Evolutionary conservation across 805 yeast genomes (phyloP), one percentile per base, ranked within the genome.

Genomic region (Saccharomycopsis sp.): DNA sequence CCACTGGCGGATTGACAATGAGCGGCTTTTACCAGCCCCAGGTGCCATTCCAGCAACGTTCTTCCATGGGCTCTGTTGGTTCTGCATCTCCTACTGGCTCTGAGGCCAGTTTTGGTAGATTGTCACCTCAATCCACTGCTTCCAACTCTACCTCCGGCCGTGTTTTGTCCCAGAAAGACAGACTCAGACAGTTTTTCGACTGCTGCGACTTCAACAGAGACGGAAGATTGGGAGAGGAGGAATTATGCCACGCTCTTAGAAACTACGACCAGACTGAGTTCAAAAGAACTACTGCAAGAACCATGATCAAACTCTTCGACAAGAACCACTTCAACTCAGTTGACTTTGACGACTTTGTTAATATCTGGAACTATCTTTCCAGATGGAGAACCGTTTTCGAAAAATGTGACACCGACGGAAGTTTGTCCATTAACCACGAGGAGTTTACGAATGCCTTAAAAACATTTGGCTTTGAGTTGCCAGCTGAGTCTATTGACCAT

Each of bases 301-400:
- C 61, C 40, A 58, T 58, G 61, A 58, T 60, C 51, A 60, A 60
- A 34, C 41, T 60, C n/a, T 60, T 58, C 20, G 63, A 60, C 46
- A 55, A 58, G 23, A 41, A 55, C 24, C 59, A 60, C 50, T 55
- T 53, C 50, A 60, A 58, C 50, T 55, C 61, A 1, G 61, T 60
- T 3, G 63, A 60, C 50, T 60, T 60, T 48, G 61, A 58, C 2
- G 61, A 60, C 44, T 60, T 60, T 34, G 52, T 56, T 24, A 58
- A 53, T 23, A 55, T 60, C 24, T 60, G 61, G 61, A 60, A 58
- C 34, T 60, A 60, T 24, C 53, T 60, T 44, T 46, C 61, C 15
- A 56, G 62, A 56, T 61, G 63, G 63, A 61, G 62, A 61, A 57
- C 60, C 15, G 58, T 61, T 9, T 61, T 61, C 47, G 60, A 59